Base-by-base conservation (phyloP, 805 yeast genomes). In the Cephaloascus albidus region DNA sequence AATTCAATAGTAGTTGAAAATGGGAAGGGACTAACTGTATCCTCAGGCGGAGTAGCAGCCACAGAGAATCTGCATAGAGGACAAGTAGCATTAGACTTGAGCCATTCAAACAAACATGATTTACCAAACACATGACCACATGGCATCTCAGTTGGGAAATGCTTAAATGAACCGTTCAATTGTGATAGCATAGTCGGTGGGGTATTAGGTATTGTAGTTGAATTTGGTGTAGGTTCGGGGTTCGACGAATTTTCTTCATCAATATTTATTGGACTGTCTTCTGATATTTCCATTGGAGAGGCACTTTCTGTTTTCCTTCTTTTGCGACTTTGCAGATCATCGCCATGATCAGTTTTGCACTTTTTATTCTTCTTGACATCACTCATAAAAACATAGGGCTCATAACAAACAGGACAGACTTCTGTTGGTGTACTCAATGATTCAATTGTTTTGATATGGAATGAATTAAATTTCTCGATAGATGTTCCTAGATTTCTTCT, bases 81-180 rank as follows among this genome's bases (percentile, higher is more conserved):
- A 55, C 97, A 89, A 2, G 86, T 76, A 23, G 76, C 72, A 49
- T 83, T 79, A 18, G 74, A 62, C 43, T 71, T 73, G 38, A 90
- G 72, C 98, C 98, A 90, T 49, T 82, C 85, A 42, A 68, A 74
- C 18, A 88, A 64, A 63, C 98, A 90, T n/a, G 76, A 72, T 44
- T 79, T 71, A 4, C 98, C 97, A 65, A 93, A 90, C 0, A 78
- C 54, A 53, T 90, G 98, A 6, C 78, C 78, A 57, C 98, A 90
- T 0, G 95, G 93, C 72, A 90, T 67, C 42, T 72, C 63, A 1
- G 84, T 68, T 0, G 96, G 83, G 3, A 70, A 57, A 55, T 93
- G 97, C 4, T 54, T 51, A 46, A 63, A 71, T 10, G 41, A 43
- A 16, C 48, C 49, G 4, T 41, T 40, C n/a, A 44, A 48, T 8